Percentiles rank a stretch among this genome's conserved stretches.
Conservation (phyloP, 805 yeast species). For the Teunomyces gatunensis region DNA sequence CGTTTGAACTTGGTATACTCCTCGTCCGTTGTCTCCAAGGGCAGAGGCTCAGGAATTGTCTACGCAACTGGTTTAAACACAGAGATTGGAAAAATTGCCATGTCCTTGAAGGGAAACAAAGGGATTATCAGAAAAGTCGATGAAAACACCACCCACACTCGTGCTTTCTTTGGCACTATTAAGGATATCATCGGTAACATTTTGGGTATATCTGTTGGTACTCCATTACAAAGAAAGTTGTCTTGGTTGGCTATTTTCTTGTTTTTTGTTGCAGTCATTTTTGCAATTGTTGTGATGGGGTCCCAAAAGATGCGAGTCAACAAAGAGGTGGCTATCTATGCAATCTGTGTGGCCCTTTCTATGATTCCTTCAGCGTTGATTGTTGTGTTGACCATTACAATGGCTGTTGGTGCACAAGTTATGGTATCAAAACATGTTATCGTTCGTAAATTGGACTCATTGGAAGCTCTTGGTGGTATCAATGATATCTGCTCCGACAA, state of each 20-base stretch:
- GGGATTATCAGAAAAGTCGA: conserved; percentile 40
- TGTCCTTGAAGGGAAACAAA: conserved; percentile 46
- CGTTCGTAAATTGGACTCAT: conserved; percentile 72
- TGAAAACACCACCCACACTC: conserved; percentile 42
- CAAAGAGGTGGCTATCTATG: conserved; percentile 80
- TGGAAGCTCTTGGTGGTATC: conserved; percentile 77
- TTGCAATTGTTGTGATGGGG: conserved; percentile 85
- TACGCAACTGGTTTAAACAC: conserved; percentile 67
- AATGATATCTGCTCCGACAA: conserved; percentile 81
- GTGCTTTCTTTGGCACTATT: conserved; percentile 47
- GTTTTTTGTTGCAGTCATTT: conserved; percentile 74
- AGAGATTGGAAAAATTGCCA: conserved; percentile 74
- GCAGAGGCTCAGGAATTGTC: conserved; percentile 70
- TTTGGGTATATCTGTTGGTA: conserved; percentile 74
- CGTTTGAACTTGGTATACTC: conserved; percentile 68
- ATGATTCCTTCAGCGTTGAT: conserved; percentile 82
- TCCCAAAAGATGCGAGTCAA: conserved; percentile 74
- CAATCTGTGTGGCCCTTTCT: conserved; percentile 78
- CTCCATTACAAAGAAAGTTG: conserved; percentile 75
- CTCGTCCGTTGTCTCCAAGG: conserved; percentile 69
- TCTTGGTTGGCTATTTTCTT: conserved; percentile 73
- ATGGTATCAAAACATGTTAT: conserved; percentile 70
- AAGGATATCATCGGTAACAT: conserved; percentile 62
- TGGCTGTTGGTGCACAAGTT: conserved; percentile 78
- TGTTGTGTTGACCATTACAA: conserved; percentile 79